Percentiles rank a stretch among this genome's conserved stretches.
Conservation (phyloP, 352 stramenopile species). For the Globisporangium iwayamae region DNA sequence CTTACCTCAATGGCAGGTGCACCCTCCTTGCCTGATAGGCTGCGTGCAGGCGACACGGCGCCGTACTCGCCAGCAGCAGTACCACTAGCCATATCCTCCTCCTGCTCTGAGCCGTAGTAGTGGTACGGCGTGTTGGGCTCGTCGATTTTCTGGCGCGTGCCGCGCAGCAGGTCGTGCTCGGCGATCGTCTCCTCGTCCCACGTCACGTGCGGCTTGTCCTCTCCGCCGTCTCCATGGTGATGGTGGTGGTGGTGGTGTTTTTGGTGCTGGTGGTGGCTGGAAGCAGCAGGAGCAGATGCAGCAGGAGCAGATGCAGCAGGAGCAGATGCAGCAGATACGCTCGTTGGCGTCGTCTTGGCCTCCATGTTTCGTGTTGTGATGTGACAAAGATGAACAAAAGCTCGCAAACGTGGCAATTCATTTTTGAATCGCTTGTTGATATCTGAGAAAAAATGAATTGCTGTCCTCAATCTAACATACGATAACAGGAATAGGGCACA, state of each 20-base stretch:
- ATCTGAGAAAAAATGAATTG: background rate
- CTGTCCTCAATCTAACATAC: too few species aligned
- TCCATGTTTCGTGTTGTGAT: background rate
- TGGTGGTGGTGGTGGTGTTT: slow-evolving; percentile 3
- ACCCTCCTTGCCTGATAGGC: slow-evolving; percentile 42
- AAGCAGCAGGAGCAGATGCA: too few species aligned
- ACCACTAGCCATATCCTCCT: slow-evolving; percentile 18
- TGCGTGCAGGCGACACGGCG: slow-evolving; percentile 42
- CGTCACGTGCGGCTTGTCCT: slow-evolving; percentile 42
- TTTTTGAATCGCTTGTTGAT: background rate
- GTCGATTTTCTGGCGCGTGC: slow-evolving; percentile 93
- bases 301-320: too few species aligned
- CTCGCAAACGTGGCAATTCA: background rate
- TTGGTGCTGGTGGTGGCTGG: background rate
- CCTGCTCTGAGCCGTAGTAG: slow-evolving; percentile 40
- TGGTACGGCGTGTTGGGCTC: slow-evolving; percentile 92
- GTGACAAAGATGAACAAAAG: background rate
- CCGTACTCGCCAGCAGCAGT: slow-evolving; percentile 24
- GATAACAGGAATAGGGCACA: too few species aligned
- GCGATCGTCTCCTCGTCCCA: slow-evolving; percentile 93
- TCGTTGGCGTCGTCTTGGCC: background rate
- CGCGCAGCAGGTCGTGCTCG: slow-evolving; percentile 86
- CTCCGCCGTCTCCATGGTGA: background rate
- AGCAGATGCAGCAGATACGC: background rate
- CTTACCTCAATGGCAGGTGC: slow-evolving; percentile 41